Percentiles rank a stretch among this genome's conserved stretches.
Conservation (phyloP, 139 green algal genomes). For the Chlorella sp. region DNA sequence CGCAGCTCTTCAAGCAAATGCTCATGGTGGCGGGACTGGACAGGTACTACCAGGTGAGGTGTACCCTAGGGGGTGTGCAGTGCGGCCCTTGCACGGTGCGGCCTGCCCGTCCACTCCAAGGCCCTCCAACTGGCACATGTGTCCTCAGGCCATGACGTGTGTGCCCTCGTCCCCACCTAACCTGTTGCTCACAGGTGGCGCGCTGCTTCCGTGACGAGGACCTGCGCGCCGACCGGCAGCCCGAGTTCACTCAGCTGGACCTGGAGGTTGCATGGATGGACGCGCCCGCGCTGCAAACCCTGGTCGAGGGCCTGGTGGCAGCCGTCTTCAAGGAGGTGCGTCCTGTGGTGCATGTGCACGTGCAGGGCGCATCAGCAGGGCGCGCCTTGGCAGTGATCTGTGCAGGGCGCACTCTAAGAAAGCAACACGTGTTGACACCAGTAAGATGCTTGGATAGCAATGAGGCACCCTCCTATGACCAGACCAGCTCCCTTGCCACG, state of each 20-base stretch:
- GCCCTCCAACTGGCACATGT: too few relatives aligned
- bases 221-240: constrained; percentile 88
- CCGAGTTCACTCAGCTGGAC: constrained; percentile 98
- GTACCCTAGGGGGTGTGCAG: too few relatives aligned
- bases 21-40: constrained; percentile 96
- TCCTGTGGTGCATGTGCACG: too few relatives aligned
- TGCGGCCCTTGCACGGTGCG: background rate
- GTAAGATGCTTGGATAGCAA: too few relatives aligned
- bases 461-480: too few relatives aligned
- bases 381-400: too few relatives aligned
- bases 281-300: constrained; percentile 68
- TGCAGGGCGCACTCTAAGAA: background rate
- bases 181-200: constrained; percentile 54
- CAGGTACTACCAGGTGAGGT: constrained; percentile 91
- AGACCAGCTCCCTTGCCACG: too few relatives aligned
- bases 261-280: constrained; percentile 94
- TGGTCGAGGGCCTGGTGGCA: constrained; percentile 79
- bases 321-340: constrained; percentile 60
- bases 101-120: too few relatives aligned
- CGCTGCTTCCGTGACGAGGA: constrained; percentile 97
- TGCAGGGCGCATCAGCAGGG: background rate
- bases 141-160: too few relatives aligned
- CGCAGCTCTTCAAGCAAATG: constrained; percentile 99
- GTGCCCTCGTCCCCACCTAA: background rate
- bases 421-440: background rate